These are phyloP conservation scores for Lasiodiplodia gonubiensis DNA, from an alignment of 2,329 filamentous ascomycete genomes.

Conservation along the genomic window DNA sequence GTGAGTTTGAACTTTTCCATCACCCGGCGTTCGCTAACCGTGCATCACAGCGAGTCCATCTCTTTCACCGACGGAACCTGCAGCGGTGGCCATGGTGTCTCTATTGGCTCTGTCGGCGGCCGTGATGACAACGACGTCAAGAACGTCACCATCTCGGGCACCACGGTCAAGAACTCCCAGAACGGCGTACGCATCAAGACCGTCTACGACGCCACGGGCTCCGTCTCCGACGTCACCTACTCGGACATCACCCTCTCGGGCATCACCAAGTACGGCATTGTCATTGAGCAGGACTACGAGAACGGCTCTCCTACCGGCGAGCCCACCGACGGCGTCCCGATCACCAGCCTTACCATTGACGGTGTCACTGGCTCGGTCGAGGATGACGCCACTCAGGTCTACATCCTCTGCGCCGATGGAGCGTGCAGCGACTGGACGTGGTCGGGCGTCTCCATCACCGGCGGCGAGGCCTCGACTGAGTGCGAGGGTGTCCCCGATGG, in stretches of 20 bases:
- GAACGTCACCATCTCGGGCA: constrained; percentile 58
- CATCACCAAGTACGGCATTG: constrained; percentile 51
- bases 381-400: constrained; percentile 49
- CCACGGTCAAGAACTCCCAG: constrained; percentile 57
- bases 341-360: constrained; percentile 48
- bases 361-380: constrained; percentile 50
- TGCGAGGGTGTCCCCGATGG: constrained; percentile 45
- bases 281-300: constrained; percentile 53
- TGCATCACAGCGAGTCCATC: constrained; percentile 53
- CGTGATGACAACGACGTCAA: constrained; percentile 61
- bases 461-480: constrained; percentile 45
- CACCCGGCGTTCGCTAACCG: constrained; percentile 54
- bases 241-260: constrained; percentile 47
- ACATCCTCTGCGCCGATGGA: constrained; percentile 62
- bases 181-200: constrained; percentile 67
- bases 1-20: constrained; percentile 37
- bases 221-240: constrained; percentile 41
- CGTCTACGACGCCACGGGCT: constrained; percentile 57
- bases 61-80: constrained; percentile 51
- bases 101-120: constrained; percentile 65
- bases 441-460: constrained; percentile 49
- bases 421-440: constrained; percentile 63
- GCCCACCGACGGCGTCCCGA: constrained; percentile 49
- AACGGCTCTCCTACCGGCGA: constrained; percentile 43
- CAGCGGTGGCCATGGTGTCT: constrained; percentile 62